Evolutionary conservation across 225 moss, liverwort and hornwort genomes (phyloP), one percentile per base, ranked within the genome.

Genomic region (Anthoceros angustus): DNA sequence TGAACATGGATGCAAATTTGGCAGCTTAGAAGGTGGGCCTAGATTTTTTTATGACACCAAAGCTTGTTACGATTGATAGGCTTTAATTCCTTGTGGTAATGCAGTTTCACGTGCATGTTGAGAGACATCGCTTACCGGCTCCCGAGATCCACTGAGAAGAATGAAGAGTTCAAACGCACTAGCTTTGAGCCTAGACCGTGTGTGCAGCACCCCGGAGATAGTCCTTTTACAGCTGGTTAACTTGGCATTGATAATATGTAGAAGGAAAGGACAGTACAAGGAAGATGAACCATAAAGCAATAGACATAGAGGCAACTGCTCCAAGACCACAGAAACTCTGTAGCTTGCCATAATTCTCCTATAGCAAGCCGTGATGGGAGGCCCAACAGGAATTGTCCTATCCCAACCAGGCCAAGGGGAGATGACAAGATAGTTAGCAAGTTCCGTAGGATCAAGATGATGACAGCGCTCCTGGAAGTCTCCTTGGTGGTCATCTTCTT

Each of bases 271-370:
- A 77, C 79, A 8, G 98, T 80, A 64, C 74, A 86, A 64, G 98
- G 98, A 21, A 92, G 84, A 70, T 98, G 86, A n/a, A 98, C 80
- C 12, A 86, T 76, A 42, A 84, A 67, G 23, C 87, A 60, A 74
- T 87, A 88, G 60, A 78, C 80, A 50, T 92, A 86, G 23, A 98
- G 72, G 5, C 87, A 92, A 78, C 98, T 98, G 61, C 84, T 84
- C 80, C 73, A 89, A 18, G 70, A 76, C 78, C 88, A 79, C 70
- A 98, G 75, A 68, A 82, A 64, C 72, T 89, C 98, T 39, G 78
- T 84, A 76, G 80, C 78, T 39, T 76, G 73, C 98, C 92, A 98
- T 25, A 92, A 64, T n/a, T 74, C 87, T 68, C 70, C 71, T 14
- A 81, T 72, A 70, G 66, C 71, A 26, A 72, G 60, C 14, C 75